Conservation (phyloP, 1,284 basidiomycete species). For the Trichosporon sp. region DNA sequence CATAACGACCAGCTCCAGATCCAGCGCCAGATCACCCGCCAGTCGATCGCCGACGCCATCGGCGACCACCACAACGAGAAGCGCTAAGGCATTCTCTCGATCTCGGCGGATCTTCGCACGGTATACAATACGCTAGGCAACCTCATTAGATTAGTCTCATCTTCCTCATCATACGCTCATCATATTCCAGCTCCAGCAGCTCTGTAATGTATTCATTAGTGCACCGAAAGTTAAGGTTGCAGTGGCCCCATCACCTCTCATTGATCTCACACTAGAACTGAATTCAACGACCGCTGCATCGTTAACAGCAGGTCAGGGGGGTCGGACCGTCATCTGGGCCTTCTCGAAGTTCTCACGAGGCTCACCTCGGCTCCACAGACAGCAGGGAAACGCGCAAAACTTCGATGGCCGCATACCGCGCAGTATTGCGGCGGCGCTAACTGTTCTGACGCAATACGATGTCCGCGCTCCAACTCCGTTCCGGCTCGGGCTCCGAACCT, state of each 20-base stretch:
- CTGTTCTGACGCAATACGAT: neutral
- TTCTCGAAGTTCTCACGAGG: no score
- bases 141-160: constrained; percentile 7
- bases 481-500: neutral
- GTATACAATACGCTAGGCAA: neutral
- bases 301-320: neutral
- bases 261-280: neutral
- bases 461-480: neutral
- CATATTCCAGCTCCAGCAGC: constrained; percentile 7
- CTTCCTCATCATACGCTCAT: neutral
- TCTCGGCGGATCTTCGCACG: neutral
- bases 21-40: constrained; percentile 44
- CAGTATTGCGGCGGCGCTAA: neutral
- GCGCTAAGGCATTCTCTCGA: neutral
- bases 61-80: constrained; percentile 11
- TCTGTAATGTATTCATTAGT: constrained; percentile 15
- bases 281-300: neutral
- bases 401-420: neutral
- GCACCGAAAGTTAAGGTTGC: neutral
- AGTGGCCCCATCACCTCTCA: no score
- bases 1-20: constrained; percentile 38
- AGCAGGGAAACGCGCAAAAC: neutral
- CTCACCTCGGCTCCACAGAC: no score
- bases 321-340: no score
- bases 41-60: constrained; percentile 30